A percentile compares a stretch with the other conserved stretches of the same genome.
phyloP scores from a whole-genome alignment of 345 rosid genomes.

The Citrus sp. region DNA sequence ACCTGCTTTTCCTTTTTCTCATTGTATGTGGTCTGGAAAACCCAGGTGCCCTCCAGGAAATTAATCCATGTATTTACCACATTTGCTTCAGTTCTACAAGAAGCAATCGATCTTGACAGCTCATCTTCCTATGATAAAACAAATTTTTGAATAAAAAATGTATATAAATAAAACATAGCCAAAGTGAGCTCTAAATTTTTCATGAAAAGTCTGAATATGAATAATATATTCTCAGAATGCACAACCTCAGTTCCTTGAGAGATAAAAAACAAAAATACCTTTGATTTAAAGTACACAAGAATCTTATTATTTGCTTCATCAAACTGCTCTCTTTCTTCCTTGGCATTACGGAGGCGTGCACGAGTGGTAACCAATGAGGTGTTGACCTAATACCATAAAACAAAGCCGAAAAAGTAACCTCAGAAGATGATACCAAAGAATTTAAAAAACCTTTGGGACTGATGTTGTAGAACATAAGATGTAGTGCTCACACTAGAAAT shows the following conservation, averaged over 20 bases:
- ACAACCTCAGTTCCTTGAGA: background rate
- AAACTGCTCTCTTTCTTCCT: constrained; percentile 89
- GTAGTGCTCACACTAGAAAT: background rate
- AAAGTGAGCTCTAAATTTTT: background rate
- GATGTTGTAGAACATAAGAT: background rate
- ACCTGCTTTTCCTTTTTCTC: constrained; percentile 62
- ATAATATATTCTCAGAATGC: background rate
- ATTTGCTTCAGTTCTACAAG: constrained; percentile 71
- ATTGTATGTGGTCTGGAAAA: constrained; percentile 41
- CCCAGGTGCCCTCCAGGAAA: constrained; percentile 69
- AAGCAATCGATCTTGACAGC: constrained; percentile 59
- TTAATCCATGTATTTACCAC: constrained; percentile 66
- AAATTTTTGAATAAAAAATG: background rate
- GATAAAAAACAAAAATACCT: constrained; percentile 39
- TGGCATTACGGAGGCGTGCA: constrained; percentile 67
- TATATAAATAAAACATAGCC: background rate
- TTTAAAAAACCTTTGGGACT: background rate
- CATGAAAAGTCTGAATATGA: background rate
- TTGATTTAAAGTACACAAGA: constrained; percentile 64
- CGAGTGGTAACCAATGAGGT: constrained; percentile 48
- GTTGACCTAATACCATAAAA: constrained; percentile 55
- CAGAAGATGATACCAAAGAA: constrained; percentile 6
- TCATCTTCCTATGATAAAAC: constrained; percentile 70
- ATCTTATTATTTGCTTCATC: constrained; percentile 90
- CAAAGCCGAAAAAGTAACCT: constrained; percentile 8